Evolutionary conservation across 169 alveolate genomes (phyloP), one percentile per base, ranked within the genome.

Genomic region (Cryptosporidium meleagridis): DNA sequence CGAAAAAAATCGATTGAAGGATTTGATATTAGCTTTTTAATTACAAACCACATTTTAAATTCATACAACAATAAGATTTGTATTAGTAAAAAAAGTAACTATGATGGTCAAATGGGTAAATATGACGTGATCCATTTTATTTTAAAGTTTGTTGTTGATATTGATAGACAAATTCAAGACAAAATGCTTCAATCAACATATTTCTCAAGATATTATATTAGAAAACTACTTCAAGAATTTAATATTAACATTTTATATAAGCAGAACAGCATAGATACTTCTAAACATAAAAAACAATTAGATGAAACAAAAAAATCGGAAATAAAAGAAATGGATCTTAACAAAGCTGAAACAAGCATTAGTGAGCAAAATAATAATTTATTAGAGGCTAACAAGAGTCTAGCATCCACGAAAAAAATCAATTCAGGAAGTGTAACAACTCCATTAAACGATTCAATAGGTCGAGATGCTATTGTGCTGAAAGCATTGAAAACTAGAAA

Each of bases 151-250:
- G 68, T 80, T 37, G 89, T 80, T 23, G 68, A 65, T 65, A 80
- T 80, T 61, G 89, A 80, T 65, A 80, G 73, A 26, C 89, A 80
- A 44, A 80, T 80, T 45, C 89, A 80, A 29, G 75, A 80, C 10
- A 65, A 80, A 65, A 65, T 59, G n/a, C 89, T 80, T n/a, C 65
- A 80, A 21, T 37, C 69, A n/a, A 80, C 89, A 35, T 80, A 61
- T 41, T 80, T 80, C 21, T 80, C 89, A 16, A 80, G 89, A 62
- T 26, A 51, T 62, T 80, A 41, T 33, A 73, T 80, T 62, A 39
- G 69, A 37, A 62, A 80, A 44, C 52, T 80, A 16, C 75, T 80
- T 18, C 75, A 62, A 58, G 52, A 52, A 53, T 39, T 73, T 6
- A 37, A 73, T 26, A 1, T 73, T 18, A 59, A 73, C 58, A 35